These are phyloP conservation scores for Nicotiana attenuata DNA, from an alignment of 257 asterid genomes.

Conservation along the genomic window DNA sequence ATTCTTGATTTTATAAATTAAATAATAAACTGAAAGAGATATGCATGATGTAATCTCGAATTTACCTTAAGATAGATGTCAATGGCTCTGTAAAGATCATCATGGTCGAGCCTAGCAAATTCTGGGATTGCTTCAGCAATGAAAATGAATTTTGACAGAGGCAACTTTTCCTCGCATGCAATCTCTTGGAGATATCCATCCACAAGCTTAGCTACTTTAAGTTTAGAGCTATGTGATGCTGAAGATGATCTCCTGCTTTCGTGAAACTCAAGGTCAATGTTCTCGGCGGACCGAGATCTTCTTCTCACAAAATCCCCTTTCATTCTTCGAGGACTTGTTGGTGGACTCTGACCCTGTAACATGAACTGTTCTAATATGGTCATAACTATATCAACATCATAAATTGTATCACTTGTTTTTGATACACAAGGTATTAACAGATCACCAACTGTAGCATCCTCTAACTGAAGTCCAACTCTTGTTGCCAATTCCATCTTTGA, in stretches of 20 bases:
- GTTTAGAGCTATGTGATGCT: constrained; percentile 63
- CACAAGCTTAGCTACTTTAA: constrained; percentile 72
- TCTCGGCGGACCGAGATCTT: constrained; percentile 71
- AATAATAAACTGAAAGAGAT: neutral
- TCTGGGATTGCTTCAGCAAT: constrained; percentile 70
- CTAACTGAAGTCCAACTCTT: constrained; percentile 55
- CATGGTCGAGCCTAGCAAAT: constrained; percentile 73
- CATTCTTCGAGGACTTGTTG: constrained; percentile 54
- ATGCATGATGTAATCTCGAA: neutral
- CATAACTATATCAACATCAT: constrained; percentile 56
- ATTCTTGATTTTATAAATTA: no score
- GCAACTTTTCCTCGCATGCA: constrained; percentile 47
- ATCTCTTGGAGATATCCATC: constrained; percentile 66
- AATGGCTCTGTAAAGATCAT: constrained; percentile 79
- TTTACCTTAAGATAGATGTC: constrained; percentile 74
- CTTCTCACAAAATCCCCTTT: constrained; percentile 47
- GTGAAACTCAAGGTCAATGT: constrained; percentile 53
- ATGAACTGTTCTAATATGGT: constrained; percentile 55
- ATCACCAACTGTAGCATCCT: constrained; percentile 68
- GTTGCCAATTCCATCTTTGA: constrained; percentile 55
- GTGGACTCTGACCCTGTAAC: constrained; percentile 67
- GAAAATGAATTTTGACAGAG: constrained; percentile 49
- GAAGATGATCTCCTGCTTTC: constrained; percentile 78
- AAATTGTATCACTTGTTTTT: constrained; percentile 20
- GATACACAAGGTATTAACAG: constrained; percentile 50